Evolutionary conservation across 2,329 filamentous ascomycete species (phyloP).

Genomic region (Cercospora sesami): DNA sequence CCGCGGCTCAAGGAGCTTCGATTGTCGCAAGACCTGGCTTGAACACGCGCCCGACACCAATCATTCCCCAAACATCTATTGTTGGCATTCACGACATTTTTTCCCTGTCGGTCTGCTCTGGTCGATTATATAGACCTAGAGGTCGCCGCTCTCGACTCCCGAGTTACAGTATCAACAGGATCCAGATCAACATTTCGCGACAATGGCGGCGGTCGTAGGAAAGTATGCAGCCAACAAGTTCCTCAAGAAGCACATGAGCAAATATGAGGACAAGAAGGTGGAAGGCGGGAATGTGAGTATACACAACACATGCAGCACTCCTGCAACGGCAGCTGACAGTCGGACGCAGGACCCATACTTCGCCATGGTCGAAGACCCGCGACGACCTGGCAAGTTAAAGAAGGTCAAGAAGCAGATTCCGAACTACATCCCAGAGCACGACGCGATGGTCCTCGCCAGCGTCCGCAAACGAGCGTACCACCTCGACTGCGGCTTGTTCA

Average conservation of each 20-base stretch:
- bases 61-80: conserved; percentile 22
- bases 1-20: conserved; percentile 6
- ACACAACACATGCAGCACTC: not conserved
- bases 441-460: conserved; percentile 77
- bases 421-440: conserved; percentile 76
- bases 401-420: conserved; percentile 84
- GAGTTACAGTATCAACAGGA: not conserved
- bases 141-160: not conserved
- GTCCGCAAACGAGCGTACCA: conserved; percentile 83
- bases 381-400: conserved; percentile 70
- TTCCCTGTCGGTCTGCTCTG: not conserved
- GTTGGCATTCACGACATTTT: conserved; percentile 20
- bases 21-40: conserved; percentile 12
- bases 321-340: conserved; percentile 15
- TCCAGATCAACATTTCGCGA: conserved; percentile 21
- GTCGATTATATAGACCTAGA: conserved; percentile 13
- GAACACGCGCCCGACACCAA: conserved; percentile 22
- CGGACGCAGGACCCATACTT: conserved; percentile 79
- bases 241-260: conserved; percentile 49
- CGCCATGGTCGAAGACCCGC: conserved; percentile 74
- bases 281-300: conserved; percentile 43
- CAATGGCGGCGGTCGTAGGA: conserved; percentile 49
- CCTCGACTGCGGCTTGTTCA: conserved; percentile 82
- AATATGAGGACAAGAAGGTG: conserved; percentile 49
- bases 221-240: conserved; percentile 55